A percentile compares a stretch with the other conserved stretches of the same genome.
Evolutionary conservation across 164 flowering plant species (phyloP).

Genomic region (Piper longum): DNA sequence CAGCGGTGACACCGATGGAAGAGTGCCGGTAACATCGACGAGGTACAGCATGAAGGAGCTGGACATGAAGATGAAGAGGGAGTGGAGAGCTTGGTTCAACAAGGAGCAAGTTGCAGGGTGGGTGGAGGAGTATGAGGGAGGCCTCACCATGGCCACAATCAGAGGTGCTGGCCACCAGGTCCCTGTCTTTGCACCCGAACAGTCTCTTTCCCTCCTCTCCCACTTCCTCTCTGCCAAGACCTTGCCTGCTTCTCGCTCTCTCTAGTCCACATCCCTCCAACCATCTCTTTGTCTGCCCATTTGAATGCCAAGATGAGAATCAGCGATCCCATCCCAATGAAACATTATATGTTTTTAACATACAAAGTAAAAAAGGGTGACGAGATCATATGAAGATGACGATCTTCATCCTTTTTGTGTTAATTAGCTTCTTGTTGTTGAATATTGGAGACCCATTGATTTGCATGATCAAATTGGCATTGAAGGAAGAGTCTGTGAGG

Average conservation of each 20-base stretch:
- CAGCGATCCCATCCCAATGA: too few species aligned
- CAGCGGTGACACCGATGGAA: slow-evolving; percentile 37
- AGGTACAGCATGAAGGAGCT: slow-evolving; percentile 18
- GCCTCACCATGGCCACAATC: slow-evolving; percentile 31
- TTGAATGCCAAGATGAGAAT: not conserved
- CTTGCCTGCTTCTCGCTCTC: slow-evolving; percentile 20
- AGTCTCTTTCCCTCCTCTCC: slow-evolving; percentile 31
- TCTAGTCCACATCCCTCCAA: not conserved
- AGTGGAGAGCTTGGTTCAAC: slow-evolving; percentile 33
- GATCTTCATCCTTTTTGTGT: too few species aligned
- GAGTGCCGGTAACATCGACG: slow-evolving; percentile 23
- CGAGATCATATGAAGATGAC: too few species aligned
- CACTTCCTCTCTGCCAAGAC: slow-evolving; percentile 24
- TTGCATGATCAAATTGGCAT: not conserved
- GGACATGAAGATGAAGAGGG: slow-evolving; percentile 10
- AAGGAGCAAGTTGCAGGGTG: slow-evolving; percentile 35
- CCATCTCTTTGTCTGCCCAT: not conserved
- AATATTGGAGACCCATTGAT: too few species aligned
- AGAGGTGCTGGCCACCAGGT: slow-evolving; percentile 35
- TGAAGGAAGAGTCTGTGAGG: not conserved
- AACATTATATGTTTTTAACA: too few species aligned
- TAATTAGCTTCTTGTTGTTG: too few species aligned
- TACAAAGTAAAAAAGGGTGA: too few species aligned
- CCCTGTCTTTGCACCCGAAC: slow-evolving; percentile 25
- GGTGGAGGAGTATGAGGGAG: slow-evolving; percentile 26